phyloP scores from a whole-genome alignment of 208 protist genomes.

The Phytomonas sp. region DNA sequence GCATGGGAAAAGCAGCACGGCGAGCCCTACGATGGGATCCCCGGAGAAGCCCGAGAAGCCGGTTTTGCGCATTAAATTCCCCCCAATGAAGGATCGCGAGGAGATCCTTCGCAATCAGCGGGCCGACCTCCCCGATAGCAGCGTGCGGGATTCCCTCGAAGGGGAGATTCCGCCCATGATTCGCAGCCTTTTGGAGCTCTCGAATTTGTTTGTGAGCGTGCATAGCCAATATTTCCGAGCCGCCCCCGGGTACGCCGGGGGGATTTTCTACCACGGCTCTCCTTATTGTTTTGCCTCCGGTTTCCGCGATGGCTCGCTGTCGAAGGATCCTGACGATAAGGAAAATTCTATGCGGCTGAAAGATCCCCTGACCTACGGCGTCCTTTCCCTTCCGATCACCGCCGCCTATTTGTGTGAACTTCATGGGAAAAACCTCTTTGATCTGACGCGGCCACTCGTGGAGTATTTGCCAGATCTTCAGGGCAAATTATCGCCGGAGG shows the following conservation, averaged over 20 bases:
- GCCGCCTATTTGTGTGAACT: conserved; percentile 67
- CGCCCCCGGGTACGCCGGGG: conserved; percentile 65
- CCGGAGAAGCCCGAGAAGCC: neutral
- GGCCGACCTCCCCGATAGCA: conserved; percentile 33
- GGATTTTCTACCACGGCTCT: conserved; percentile 65
- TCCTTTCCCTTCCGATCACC: conserved; percentile 59
- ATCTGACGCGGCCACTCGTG: conserved; percentile 39
- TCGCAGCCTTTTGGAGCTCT: conserved; percentile 70
- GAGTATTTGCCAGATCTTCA: conserved; percentile 61
- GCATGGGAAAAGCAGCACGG: too few relatives aligned
- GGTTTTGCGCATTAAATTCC: conserved; percentile 57
- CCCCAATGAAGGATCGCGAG: conserved; percentile 49
- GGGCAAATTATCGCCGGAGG: conserved; percentile 20
- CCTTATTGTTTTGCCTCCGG: conserved; percentile 79
- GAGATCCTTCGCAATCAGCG: conserved; percentile 34
- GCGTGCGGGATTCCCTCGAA: conserved; percentile 46
- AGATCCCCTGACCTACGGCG: conserved; percentile 69
- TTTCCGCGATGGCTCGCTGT: conserved; percentile 58
- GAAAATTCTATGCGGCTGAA: conserved; percentile 78
- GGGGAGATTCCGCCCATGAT: conserved; percentile 72
- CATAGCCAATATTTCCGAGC: conserved; percentile 71
- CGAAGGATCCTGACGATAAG: conserved; percentile 74
- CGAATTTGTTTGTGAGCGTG: conserved; percentile 68
- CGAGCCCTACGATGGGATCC: neutral
- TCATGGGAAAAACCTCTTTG: conserved; percentile 51